Evolutionary conservation across 306 rosid genomes (phyloP).

Genomic region (Prunus mongolica): DNA sequence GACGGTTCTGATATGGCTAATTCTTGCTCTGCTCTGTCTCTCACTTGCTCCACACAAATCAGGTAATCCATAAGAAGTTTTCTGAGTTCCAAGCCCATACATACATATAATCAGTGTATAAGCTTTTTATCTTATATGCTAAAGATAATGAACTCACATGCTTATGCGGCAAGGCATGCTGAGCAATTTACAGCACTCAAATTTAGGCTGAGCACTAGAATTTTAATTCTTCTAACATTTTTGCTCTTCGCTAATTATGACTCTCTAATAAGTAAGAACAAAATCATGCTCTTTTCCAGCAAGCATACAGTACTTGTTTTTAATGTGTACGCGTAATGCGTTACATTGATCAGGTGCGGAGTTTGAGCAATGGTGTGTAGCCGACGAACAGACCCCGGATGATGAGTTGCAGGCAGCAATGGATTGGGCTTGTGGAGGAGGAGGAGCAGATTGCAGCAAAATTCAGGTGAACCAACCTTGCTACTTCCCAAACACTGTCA

Average conservation of each 20-base stretch:
- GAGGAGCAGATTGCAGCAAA: conserved; percentile 63
- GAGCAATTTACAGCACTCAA: too few relatives aligned
- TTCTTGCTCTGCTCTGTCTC: conserved; percentile 46
- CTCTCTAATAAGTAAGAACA: too few relatives aligned
- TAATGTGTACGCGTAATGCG: not conserved
- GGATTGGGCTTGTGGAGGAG: conserved; percentile 80
- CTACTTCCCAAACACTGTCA: conserved; percentile 58
- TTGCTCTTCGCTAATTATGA: too few relatives aligned
- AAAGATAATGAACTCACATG: too few relatives aligned
- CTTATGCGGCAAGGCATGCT: too few relatives aligned
- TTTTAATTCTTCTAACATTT: too few relatives aligned
- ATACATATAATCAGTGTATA: not conserved
- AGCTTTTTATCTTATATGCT: too few relatives aligned
- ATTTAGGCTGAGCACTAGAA: too few relatives aligned
- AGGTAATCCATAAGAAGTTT: conserved; percentile 37
- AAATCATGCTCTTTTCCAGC: too few relatives aligned
- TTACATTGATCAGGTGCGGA: conserved; percentile 34
- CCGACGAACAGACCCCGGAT: conserved; percentile 70
- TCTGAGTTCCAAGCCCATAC: conserved; percentile 1
- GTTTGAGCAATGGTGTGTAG: conserved; percentile 72
- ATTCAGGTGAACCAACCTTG: conserved; percentile 63
- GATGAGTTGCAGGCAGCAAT: conserved; percentile 61
- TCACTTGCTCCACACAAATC: conserved; percentile 36
- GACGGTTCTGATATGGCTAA: conserved; percentile 20
- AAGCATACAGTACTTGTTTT: too few relatives aligned